Evolutionary conservation across 208 protist genomes (phyloP).

Genomic region (Wallacemonas rigidus): DNA sequence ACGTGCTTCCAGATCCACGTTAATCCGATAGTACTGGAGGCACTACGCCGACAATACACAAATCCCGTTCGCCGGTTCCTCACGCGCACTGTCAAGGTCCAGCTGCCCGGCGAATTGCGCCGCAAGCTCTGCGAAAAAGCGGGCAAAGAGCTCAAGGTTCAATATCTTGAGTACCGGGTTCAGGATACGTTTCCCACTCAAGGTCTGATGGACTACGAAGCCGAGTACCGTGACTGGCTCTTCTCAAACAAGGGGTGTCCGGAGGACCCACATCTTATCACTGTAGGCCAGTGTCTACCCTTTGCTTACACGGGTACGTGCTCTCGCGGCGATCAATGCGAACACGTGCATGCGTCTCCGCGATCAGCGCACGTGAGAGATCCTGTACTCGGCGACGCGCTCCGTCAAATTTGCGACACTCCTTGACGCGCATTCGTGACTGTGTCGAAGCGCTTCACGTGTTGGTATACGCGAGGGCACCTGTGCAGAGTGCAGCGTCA

Average conservation of each 20-base stretch:
- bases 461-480: no score
- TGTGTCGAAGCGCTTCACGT: no score
- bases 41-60: slow-evolving; percentile 44
- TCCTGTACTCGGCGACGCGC: slow-evolving; percentile 33
- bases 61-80: slow-evolving; percentile 48
- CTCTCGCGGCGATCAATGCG: slow-evolving; percentile 32
- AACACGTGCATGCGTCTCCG: slow-evolving; percentile 43
- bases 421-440: background rate
- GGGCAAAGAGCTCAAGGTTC: slow-evolving; percentile 52
- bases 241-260: slow-evolving; percentile 36
- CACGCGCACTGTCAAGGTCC: slow-evolving; percentile 49
- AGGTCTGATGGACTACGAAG: slow-evolving; percentile 49
- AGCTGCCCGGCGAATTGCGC: slow-evolving; percentile 42
- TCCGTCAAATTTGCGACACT: slow-evolving; percentile 41
- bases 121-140: slow-evolving; percentile 44
- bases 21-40: slow-evolving; percentile 41
- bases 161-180: slow-evolving; percentile 64
- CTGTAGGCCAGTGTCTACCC: slow-evolving; percentile 35
- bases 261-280: slow-evolving; percentile 28
- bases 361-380: slow-evolving; percentile 48
- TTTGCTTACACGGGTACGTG: slow-evolving; percentile 45
- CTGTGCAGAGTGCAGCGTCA: no score
- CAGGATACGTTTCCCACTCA: slow-evolving; percentile 39
- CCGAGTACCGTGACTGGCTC: slow-evolving; percentile 50
- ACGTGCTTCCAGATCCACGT: slow-evolving; percentile 69